Base-by-base conservation (phyloP, 2,329 filamentous ascomycete species). In the Trichoderma cornu-damae region DNA sequence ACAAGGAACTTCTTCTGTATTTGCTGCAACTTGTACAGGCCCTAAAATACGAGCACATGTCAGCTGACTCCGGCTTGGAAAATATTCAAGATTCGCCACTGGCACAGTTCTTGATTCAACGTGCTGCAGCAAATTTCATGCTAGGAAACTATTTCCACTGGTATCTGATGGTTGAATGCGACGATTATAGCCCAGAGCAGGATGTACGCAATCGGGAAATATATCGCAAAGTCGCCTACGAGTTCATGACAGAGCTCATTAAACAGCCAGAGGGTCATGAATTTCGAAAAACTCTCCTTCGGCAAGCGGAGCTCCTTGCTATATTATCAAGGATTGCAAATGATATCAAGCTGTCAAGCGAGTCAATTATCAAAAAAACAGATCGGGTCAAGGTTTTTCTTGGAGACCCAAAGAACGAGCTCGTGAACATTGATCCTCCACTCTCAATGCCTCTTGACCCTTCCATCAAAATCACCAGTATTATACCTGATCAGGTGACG, bases 161-260 rank as follows among this genome's bases (percentile, higher is more conserved):
- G 94, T 99, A 97, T 71, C 79, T 99, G 2, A 96, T 96, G 86
- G 94, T 99, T 1, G 95, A 99, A 73, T 95, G 92, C 64, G 90
- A 95, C 64, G 93, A 96, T 69, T 78, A 80, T 59, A 91, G 88
- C 62, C 84, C 85, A 3, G 87, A 90, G 42, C 89, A 92, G 64
- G 81, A 85, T 20, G 78, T 83, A 4, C 84, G 86, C 57, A 88
- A 93, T 67, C 87, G 89, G 44, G 89, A 89, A 61, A 84, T 97
- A 16, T 99, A 96, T 71, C 87, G 89, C 26, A 91, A 93, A 65
- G 89, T 99, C 7, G 92, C 94, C 59, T 99, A 91, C 66, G 90
- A 97, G 67, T 99, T 97, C 71, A 96, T 97, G 91, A 79, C 83
- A 5, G 89, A 94, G 70, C 77, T 97, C 3, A 87, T 90, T 61